Conservation (phyloP, 225 moss, liverwort and hornwort genomes). For the Climacium dendroides region DNA sequence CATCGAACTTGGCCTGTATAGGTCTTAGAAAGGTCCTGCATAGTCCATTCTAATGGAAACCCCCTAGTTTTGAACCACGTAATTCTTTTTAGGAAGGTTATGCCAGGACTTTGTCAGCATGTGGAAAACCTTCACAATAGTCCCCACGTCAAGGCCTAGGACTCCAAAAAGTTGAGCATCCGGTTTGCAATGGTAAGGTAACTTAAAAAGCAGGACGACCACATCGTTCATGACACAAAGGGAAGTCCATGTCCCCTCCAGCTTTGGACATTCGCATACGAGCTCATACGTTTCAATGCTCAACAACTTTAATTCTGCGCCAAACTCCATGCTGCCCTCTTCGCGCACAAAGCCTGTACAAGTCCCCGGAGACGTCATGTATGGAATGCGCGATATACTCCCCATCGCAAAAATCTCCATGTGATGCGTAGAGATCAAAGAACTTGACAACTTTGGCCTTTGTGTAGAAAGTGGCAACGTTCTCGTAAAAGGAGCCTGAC, state of each 20-base stretch:
- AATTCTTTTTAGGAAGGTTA: no score
- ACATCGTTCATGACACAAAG: no score
- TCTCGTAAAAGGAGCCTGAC: background rate
- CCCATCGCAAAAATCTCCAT: background rate
- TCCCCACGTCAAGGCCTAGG: no score
- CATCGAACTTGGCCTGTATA: background rate
- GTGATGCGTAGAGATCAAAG: no score
- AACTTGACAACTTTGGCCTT: background rate
- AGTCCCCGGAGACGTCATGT: background rate
- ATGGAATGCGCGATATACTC: background rate
- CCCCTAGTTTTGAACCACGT: no score
- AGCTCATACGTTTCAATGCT: background rate
- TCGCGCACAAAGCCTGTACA: background rate
- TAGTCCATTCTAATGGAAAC: no score
- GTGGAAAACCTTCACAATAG: no score
- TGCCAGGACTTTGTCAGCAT: no score
- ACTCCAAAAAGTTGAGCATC: no score
- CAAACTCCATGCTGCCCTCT: background rate
- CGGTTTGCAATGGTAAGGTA: no score
- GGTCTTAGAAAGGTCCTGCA: background rate
- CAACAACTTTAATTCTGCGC: background rate
- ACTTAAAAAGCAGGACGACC: no score
- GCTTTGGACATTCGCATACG: background rate
- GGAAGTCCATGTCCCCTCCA: background rate
- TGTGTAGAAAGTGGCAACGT: background rate